phyloP scores from a whole-genome alignment of 768 basidiomycete genomes.

The Mycena epipterygia region DNA sequence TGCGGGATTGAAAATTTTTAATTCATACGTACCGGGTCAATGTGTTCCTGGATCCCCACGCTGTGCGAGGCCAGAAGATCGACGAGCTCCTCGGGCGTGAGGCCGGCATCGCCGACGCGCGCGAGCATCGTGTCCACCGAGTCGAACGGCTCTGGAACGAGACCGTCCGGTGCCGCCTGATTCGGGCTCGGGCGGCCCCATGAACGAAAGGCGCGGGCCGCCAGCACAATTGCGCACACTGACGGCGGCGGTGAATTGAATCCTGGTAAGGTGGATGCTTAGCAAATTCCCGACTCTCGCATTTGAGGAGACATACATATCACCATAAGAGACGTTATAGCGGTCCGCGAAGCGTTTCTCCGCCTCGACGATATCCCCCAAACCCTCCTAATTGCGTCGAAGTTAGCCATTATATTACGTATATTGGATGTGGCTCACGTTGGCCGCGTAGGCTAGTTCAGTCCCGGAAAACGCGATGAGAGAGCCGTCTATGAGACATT shows the following conservation, averaged over 20 bases:
- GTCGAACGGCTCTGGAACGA: conserved; percentile 29
- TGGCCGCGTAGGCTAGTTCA: conserved; percentile 23
- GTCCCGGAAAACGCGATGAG: conserved; percentile 17
- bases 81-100: conserved; percentile 29
- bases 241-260: conserved; percentile 51
- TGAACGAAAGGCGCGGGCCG: conserved; percentile 41
- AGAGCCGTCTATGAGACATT: conserved; percentile 21
- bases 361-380: conserved; percentile 18
- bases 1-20: background rate
- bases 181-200: conserved; percentile 38
- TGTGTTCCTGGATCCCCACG: conserved; percentile 31
- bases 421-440: background rate
- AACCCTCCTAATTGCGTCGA: background rate
- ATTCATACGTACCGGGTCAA: conserved; percentile 31
- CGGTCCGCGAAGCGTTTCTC: conserved; percentile 14
- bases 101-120: conserved; percentile 32
- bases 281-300: background rate
- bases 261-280: conserved; percentile 24
- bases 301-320: conserved; percentile 15
- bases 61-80: conserved; percentile 36
- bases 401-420: background rate
- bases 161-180: conserved; percentile 17
- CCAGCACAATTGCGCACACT: conserved; percentile 46
- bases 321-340: conserved; percentile 29
- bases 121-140: conserved; percentile 15